phyloP scores from a whole-genome alignment of 2,329 filamentous ascomycete species.

The Helotiales sp. region DNA sequence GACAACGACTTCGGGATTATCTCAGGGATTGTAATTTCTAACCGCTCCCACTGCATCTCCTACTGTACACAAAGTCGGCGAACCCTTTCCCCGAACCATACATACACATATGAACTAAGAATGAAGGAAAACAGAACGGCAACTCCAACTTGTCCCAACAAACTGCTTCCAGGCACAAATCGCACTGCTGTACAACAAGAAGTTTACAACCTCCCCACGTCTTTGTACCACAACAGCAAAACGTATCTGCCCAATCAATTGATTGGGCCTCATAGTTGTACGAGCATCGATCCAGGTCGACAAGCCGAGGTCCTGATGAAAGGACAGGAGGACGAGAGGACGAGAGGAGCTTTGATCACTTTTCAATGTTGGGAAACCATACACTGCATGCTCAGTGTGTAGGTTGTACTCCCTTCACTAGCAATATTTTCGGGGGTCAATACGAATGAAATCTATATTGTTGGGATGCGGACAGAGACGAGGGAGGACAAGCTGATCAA shows the following conservation, averaged over 20 bases:
- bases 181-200: background rate
- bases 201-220: constrained; percentile 1
- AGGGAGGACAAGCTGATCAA: background rate
- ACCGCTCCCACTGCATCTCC: background rate
- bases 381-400: background rate
- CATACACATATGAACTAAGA: background rate
- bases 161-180: background rate
- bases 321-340: background rate
- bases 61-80: constrained; percentile 6
- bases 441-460: background rate
- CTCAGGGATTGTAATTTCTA: background rate
- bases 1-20: background rate
- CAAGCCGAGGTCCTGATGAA: background rate
- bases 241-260: background rate
- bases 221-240: background rate
- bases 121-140: background rate
- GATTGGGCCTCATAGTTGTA: background rate
- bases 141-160: constrained; percentile 2
- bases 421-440: background rate
- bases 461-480: background rate
- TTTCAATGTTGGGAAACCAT: background rate
- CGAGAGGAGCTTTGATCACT: background rate
- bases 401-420: background rate
- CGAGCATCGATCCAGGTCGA: background rate
- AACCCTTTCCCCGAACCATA: background rate